Evolutionary conservation across 306 rosid species (phyloP), one percentile per base, ranked within the genome.

Genomic region (Lotus japonicus): DNA sequence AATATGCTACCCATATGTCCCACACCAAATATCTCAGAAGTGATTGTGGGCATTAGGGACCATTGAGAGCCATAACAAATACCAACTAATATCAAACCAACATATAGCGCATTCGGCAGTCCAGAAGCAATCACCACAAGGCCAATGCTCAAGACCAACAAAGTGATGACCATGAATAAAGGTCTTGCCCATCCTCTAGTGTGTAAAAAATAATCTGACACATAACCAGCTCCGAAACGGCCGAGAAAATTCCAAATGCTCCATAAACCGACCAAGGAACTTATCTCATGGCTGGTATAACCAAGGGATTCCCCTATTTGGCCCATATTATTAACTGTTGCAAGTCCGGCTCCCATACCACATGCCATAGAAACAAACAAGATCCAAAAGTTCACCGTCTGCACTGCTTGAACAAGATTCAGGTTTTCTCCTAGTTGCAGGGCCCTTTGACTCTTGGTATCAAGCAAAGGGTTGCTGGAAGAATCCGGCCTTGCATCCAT

Each of bases 241-340:
- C 98, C 98, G 0, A 89, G 82, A 73, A 87, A 92, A 53, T 85
- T 92, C 98, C 98, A 89, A 66, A 89, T 87, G 79, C 92, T 89
- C 96, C 92, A 92, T 12, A 92, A 50, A 43, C 96, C 88, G 50
- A 89, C 95, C 43, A 92, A 78, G 7, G 87, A 80, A 3, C 77
- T 64, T 4, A 83, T 82, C 77, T 85, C 89, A 2, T 60, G 21
- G 28, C 76, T 74, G 0, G 77, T 62, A 68, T 89, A 92, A 49
- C 90, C 87, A 42, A 92, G 96, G 11, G 98, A 92, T 43, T 80
- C 74, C 10, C 98, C 96, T 23, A 87, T 69, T 66, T 92, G 95
- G 53, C 86, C 78, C 42, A 89, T 75, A 80, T 92, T 92, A 68
- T 92, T 92, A 38, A 89, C 84, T 18, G 92, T 84, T 14, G 95